phyloP scores from a whole-genome alignment of 768 basidiomycete genomes.

The Clitopilus passeckerianus region DNA sequence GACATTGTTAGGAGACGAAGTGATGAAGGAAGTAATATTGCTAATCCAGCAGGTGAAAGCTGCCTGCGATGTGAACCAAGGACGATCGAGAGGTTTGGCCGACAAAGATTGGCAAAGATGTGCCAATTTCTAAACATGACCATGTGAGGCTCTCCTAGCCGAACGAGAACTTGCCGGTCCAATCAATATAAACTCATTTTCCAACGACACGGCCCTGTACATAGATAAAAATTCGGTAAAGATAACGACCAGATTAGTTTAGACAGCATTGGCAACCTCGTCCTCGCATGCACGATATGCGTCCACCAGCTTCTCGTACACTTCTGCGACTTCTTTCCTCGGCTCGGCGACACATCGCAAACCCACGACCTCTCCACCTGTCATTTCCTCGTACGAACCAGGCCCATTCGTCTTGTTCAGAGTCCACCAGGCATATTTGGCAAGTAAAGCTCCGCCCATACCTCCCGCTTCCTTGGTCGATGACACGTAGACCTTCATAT shows the following conservation, averaged over 20 bases:
- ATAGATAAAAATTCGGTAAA: not conserved
- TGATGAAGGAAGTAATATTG: not conserved
- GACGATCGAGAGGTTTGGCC: not conserved
- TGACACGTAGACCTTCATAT: slow-evolving; percentile 68
- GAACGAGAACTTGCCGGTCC: not conserved
- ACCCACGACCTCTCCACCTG: slow-evolving; percentile 40
- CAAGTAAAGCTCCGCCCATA: slow-evolving; percentile 67
- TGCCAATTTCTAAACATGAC: not conserved
- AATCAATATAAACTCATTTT: not conserved
- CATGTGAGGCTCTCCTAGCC: not conserved
- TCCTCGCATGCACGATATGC: slow-evolving; percentile 56
- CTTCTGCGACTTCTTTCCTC: slow-evolving; percentile 29
- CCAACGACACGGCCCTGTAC: not conserved
- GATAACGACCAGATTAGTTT: not conserved
- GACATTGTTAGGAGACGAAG: slow-evolving; percentile 5
- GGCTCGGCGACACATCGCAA: slow-evolving; percentile 63
- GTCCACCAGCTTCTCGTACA: slow-evolving; percentile 52
- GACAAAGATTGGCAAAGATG: not conserved
- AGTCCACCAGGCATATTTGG: slow-evolving; percentile 69
- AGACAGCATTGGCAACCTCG: slow-evolving; percentile 26
- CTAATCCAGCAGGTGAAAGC: not conserved
- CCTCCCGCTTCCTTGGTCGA: slow-evolving; percentile 65
- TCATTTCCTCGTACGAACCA: slow-evolving; percentile 66
- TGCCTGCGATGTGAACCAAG: not conserved
- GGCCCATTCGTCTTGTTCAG: slow-evolving; percentile 25